Conservation (phyloP, 345 rosid species). For the Euphorbia tirucalli region DNA sequence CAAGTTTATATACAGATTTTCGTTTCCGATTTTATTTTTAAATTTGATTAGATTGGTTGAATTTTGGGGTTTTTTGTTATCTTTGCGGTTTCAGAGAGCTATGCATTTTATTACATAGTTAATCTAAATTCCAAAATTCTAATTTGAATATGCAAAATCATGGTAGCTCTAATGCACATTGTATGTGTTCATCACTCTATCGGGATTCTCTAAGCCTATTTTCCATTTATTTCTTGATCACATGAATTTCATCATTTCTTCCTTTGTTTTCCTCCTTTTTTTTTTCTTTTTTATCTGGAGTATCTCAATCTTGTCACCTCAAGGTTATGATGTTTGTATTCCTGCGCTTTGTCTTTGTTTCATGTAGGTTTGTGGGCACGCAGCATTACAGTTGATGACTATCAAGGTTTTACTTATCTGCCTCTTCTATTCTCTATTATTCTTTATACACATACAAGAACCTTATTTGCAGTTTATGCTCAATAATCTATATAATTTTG, state of each 20-base stretch:
- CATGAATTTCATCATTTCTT: neutral
- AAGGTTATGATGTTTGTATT: neutral
- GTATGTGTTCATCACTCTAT: neutral
- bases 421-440: no score
- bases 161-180: neutral
- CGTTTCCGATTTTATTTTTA: no score
- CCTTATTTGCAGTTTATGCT: neutral
- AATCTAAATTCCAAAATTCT: neutral
- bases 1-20: neutral
- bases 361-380: conserved; percentile 65
- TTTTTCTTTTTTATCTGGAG: neutral
- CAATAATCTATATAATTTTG: neutral
- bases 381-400: conserved; percentile 76
- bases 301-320: neutral
- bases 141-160: neutral
- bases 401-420: conserved; percentile 61
- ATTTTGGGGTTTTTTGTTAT: neutral
- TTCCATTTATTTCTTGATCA: neutral
- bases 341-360: conserved; percentile 5
- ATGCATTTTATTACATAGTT: neutral
- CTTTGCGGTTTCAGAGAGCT: no score
- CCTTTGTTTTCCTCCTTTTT: no score
- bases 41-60: neutral
- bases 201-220: neutral
- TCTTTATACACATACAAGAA: no score